Evolutionary conservation across 116 monocot species (phyloP).

Genomic region (Dioscorea cayenensis): DNA sequence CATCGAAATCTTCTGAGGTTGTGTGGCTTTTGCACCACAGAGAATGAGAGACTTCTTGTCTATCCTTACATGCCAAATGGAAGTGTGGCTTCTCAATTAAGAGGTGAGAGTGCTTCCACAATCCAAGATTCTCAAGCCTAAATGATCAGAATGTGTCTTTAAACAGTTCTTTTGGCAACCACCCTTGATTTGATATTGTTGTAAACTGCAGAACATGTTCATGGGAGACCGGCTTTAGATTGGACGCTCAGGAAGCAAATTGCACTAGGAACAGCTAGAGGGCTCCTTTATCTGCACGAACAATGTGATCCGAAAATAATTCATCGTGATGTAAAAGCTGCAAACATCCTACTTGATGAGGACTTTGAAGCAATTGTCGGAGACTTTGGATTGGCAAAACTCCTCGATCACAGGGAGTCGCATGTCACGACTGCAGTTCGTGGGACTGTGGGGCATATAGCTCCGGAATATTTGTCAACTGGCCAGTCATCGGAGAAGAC

Average conservation of each 20-base stretch:
- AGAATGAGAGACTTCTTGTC: constrained; percentile 82
- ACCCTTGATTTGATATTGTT: neutral
- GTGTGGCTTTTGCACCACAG: constrained; percentile 73
- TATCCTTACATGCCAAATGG: constrained; percentile 98
- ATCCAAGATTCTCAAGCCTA: no score
- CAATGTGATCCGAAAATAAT: constrained; percentile 98
- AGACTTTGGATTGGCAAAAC: constrained; percentile 90
- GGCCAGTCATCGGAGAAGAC: constrained; percentile 99
- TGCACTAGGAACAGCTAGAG: constrained; percentile 82
- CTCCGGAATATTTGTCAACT: constrained; percentile 92
- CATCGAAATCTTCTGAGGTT: constrained; percentile 89
- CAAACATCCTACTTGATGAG: constrained; percentile 87
- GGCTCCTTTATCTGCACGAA: constrained; percentile 86
- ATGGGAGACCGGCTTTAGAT: constrained; percentile 71
- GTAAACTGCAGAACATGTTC: constrained; percentile 42
- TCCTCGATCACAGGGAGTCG: constrained; percentile 84
- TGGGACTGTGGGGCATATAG: constrained; percentile 95
- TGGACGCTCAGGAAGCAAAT: constrained; percentile 81
- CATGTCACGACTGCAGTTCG: constrained; percentile 97
- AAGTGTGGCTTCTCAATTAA: constrained; percentile 88
- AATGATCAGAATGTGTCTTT: neutral
- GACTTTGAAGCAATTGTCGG: constrained; percentile 95
- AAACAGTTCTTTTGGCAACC: neutral
- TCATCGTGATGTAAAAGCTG: constrained; percentile 92
- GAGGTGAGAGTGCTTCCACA: constrained; percentile 36